Evolutionary conservation across 257 asterid genomes (phyloP).

Genomic region (Solanum etuberosum): DNA sequence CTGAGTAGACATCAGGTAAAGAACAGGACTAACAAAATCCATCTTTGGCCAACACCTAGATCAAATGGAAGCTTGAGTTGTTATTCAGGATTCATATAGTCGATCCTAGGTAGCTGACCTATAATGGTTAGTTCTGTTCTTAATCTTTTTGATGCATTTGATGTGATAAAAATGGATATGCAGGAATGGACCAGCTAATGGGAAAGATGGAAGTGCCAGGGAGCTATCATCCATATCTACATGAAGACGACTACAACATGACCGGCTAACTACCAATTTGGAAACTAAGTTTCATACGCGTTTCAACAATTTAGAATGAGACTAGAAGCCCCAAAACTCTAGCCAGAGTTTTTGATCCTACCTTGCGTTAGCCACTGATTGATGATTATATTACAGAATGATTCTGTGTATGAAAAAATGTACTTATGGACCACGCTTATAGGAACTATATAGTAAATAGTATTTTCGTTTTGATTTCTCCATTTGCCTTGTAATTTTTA

Average conservation of each 20-base stretch:
- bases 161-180: not conserved
- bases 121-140: not conserved
- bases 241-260: slow-evolving; percentile 42
- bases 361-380: not conserved
- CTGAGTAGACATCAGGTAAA: too few species aligned
- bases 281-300: not conserved
- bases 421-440: not conserved
- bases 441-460: not conserved
- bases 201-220: slow-evolving; percentile 47
- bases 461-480: not conserved
- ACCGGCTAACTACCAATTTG: slow-evolving; percentile 16
- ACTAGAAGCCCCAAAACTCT: not conserved
- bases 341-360: not conserved
- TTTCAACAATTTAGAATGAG: not conserved
- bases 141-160: not conserved
- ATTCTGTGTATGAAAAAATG: not conserved
- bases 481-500: not conserved
- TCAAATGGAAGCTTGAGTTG: not conserved
- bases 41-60: not conserved
- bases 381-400: not conserved
- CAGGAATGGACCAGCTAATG: slow-evolving; percentile 43
- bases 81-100: not conserved
- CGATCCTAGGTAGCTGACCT: not conserved
- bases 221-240: slow-evolving; percentile 37
- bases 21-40: not conserved